Base-by-base conservation (phyloP, 306 rosid genomes). In the Pyrus bretschneideri region DNA sequence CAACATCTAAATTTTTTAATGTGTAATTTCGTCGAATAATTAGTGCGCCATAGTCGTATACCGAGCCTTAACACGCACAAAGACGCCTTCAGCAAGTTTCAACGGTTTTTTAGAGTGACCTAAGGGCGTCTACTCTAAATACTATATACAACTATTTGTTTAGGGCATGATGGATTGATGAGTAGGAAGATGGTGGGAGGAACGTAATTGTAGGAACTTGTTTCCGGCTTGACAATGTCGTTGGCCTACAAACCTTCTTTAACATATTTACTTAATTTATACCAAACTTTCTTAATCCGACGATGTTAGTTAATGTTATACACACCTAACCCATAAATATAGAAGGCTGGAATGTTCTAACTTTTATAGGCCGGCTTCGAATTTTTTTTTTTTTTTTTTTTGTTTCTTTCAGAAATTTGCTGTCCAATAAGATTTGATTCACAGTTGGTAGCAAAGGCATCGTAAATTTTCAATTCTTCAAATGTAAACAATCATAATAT, bases 321-420 rank as follows among this genome's bases (percentile, higher is more conserved):
- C 17, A 69, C 46, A 75, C 69, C 71, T 77, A 71, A 78, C 57
- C 64, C 78, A 57, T 82, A 72, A 79, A 78, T 73, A 72, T n/a
- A 58, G 46, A 70, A 73, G 42, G 84, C 82, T 78, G 73, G 60
- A 82, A 84, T 78, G 76, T 80, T 83, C 72, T 73, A 78, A 77
- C 64, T 76, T 76, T 79, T 61, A 74, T 72, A 82, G 71, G 81
- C 74, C 75, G 72, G 84, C 81, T 51, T 60, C 9, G 75, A 80
- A 25, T 74, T 49, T 25, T 25, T 25, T 25, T 73, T 66, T 74
- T 49, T 4, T 1, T 7, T 38, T 38, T 38, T 59, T 67, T 59
- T 71, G 62, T 79, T 10, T 49, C 59, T 57, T 51, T 61, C n/a
- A 45, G 12, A 70, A 67, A 68, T 67, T 59, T 54, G 30, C 67